Conservation (phyloP, 2,329 filamentous ascomycete species). For the Ophiostoma ulmi region DNA sequence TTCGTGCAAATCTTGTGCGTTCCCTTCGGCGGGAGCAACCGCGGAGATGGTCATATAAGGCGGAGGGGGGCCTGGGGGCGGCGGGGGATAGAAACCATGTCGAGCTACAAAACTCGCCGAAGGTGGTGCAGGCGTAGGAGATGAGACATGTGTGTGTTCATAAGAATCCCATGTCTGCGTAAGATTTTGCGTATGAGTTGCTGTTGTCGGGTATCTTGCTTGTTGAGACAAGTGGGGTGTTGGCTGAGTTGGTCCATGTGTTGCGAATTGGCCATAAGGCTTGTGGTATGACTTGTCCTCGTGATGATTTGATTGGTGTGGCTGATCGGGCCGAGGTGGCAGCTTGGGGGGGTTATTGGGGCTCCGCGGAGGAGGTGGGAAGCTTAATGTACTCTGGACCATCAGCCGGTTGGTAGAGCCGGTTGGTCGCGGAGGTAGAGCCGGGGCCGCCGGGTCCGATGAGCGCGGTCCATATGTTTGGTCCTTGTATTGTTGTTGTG, state of each 20-base stretch:
- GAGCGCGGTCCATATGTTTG: not conserved
- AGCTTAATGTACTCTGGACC: constrained; percentile 14
- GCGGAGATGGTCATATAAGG: not conserved
- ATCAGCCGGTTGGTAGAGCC: constrained; percentile 12
- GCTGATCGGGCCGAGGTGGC: constrained; percentile 12
- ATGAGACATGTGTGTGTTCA: not conserved
- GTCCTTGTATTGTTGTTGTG: not conserved
- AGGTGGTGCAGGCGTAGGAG: not conserved
- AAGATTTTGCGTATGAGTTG: not conserved
- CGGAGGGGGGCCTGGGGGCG: constrained; percentile 12
- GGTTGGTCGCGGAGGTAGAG: constrained; percentile 18
- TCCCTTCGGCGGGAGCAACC: not conserved
- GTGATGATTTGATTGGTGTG: not conserved
- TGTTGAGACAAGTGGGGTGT: not conserved
- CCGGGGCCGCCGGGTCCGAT: not conserved
- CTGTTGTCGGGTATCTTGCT: not conserved
- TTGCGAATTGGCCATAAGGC: no score
- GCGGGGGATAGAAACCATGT: constrained; percentile 17
- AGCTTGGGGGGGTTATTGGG: constrained; percentile 21
- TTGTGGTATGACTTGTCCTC: not conserved
- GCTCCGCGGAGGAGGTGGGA: constrained; percentile 24
- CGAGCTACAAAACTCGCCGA: not conserved
- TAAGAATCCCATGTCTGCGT: not conserved
- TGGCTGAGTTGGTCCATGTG: not conserved
- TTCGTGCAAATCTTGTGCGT: not conserved